Evolutionary conservation across 371 early-diverging fungal species (phyloP), one percentile per base, ranked within the genome.

Genomic region (Chytridiales sp.): DNA sequence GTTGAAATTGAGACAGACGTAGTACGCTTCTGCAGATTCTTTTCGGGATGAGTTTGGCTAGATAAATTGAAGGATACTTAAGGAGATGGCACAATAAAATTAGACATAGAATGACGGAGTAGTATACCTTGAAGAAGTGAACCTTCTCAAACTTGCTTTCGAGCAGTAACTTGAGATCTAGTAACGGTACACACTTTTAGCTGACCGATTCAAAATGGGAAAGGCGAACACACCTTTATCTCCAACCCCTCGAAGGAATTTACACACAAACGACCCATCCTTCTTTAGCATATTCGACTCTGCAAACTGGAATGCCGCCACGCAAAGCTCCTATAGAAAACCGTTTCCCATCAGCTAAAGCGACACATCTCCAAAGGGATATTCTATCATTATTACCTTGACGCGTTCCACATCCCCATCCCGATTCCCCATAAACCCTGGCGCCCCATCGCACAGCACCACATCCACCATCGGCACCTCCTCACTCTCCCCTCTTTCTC

Each of bases 361-460:
- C n/a, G n/a, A n/a, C n/a, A n/a, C n/a, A n/a, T n/a, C n/a, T n/a
- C n/a, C n/a, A n/a, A n/a, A n/a, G n/a, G n/a, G n/a, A n/a, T n/a
- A n/a, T n/a, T n/a, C n/a, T n/a, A n/a, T n/a, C n/a, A n/a, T n/a
- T n/a, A 40, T 36, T 52, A 22, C 47, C 27, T 51, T 8, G 19
- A 73, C 64, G 3, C 71, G 32, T 21, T 58, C 62, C 3, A 69
- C 69, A 53, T 76, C 76, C 9, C 65, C 61, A 3, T 63, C 59
- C 27, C 66, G 55, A 21, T 36, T 47, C 32, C 90, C 90, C 1
- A 85, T 82, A 51, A 90, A 87, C 34, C 82, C 75, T 47, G 88
- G 90, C 27, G 90, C 89, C 91, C 91, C 90, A 60, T 91, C 93
- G 1, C 87, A 86, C 29, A 89, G 62, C 1, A 92, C 74, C 3